A percentile compares a stretch with the other conserved stretches of the same genome.
These are phyloP conservation scores for Cynanchum wilfordii DNA, from an alignment of 257 asterid genomes.

Conservation along the genomic window DNA sequence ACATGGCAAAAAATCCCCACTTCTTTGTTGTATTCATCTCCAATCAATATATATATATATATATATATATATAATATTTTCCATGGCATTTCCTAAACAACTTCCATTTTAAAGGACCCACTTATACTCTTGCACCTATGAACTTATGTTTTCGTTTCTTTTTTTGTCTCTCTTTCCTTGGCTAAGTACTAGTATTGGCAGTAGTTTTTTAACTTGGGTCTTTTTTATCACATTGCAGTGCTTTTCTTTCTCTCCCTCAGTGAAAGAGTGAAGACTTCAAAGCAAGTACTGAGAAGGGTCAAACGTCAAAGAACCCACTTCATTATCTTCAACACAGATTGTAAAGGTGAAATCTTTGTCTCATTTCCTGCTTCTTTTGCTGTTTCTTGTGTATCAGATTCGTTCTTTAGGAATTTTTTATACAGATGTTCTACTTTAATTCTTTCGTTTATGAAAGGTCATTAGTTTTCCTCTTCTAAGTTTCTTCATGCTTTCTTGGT, in stretches of 20 bases:
- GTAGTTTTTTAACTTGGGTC: neutral
- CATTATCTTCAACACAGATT: slow-evolving; percentile 14
- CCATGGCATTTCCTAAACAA: slow-evolving; percentile 6
- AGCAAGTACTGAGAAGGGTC: slow-evolving; percentile 3
- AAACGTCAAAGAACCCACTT: slow-evolving; percentile 11
- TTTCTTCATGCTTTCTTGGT: neutral
- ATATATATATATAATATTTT: too few species aligned
- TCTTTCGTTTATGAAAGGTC: neutral
- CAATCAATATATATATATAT: too few species aligned
- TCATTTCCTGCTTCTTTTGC: neutral
- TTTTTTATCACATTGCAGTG: neutral
- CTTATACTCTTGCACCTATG: neutral
- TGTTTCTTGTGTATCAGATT: neutral
- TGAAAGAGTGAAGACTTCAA: neutral
- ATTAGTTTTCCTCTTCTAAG: neutral
- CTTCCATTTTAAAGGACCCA: slow-evolving; percentile 20
- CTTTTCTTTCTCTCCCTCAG: neutral
- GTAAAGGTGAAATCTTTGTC: slow-evolving; percentile 26
- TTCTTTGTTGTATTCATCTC: neutral
- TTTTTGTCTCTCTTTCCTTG: neutral
- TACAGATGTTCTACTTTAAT: neutral
- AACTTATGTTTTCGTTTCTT: slow-evolving; percentile 1
- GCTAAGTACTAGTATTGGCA: neutral
- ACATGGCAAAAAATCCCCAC: neutral
- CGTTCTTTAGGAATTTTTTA: neutral